A percentile compares a stretch with the other conserved stretches of the same genome.
Conservation (phyloP, 139 green algal genomes). For the Spirogloea muscicola region DNA sequence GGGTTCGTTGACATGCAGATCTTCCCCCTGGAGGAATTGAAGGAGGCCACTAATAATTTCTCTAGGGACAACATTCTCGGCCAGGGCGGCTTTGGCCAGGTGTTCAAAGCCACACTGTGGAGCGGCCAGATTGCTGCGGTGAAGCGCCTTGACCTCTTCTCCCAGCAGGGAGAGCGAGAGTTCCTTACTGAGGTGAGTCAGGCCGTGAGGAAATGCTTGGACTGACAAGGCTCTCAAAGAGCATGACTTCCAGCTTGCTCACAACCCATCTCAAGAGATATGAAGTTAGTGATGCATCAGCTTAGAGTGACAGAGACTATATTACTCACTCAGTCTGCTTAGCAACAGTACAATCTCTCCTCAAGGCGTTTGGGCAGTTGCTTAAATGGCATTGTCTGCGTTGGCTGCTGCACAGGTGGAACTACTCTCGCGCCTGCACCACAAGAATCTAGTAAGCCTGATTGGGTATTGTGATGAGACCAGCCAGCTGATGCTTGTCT, state of each 20-base stretch:
- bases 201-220: no score
- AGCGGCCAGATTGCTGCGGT: conserved; percentile 16
- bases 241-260: no score
- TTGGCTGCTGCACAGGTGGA: conserved; percentile 21
- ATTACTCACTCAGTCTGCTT: no score
- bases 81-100: conserved; percentile 7
- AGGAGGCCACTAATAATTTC: conserved; percentile 5
- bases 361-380: no score
- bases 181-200: conserved; percentile 20
- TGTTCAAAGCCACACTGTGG: conserved; percentile 8
- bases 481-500: conserved; percentile 28
- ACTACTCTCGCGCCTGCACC: conserved; percentile 27
- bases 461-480: conserved; percentile 26
- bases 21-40: conserved; percentile 6
- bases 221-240: no score
- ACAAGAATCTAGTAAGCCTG: conserved; percentile 26
- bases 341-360: no score
- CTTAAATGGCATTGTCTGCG: no score
- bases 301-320: no score
- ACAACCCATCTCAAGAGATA: no score
- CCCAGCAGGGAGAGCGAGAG: conserved; percentile 23
- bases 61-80: background rate
- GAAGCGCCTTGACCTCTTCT: conserved; percentile 18
- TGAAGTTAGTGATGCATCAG: no score
- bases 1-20: background rate